Base-by-base conservation (phyloP, 805 yeast genomes). In the Barnettozyma sp. region DNA sequence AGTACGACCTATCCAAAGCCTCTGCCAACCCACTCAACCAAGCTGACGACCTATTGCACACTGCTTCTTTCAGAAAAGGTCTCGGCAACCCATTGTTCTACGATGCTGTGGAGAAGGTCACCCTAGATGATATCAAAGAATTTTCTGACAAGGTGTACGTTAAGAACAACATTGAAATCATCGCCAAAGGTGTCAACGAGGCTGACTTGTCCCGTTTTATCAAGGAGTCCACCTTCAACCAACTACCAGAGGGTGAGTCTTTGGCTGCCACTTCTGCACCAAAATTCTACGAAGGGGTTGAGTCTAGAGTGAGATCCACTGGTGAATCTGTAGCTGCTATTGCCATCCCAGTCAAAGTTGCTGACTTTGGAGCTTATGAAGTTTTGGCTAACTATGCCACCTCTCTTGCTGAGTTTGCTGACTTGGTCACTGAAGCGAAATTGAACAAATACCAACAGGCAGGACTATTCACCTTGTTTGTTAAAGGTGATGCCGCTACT, bases 11-110 rank as follows among this genome's bases (percentile, higher is more conserved):
- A 46, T 57, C 65, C n/a, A 62, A 65, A 31, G 78, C 81, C 25
- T 55, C 63, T 39, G 52, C 67, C 12, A 61, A 68, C 49, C 71
- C 85, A 40, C 59, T 63, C 41, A 71, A 67, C 59, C 65, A 67
- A 43, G 94, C 92, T 28, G 60, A 77, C 43, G 96, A 87, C 64
- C 73, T 77, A 48, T 74, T 86, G 56, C 90, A 84, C 66, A 75
- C 76, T 50, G 65, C 78, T 42, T 76, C 94, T 34, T 92, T 82
- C 77, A 83, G 92, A 71, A 68, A 63, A 43, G 97, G 95, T 37
- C 76, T 84, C 54, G 97, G 96, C 55, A 76, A 80, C 63, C 81
- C 95, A 46, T 70, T 85, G 53, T 71, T 71, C 59, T 84, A 73
- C 58, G 82, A 82, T 59, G 82, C 84, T 43, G 70, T 72, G 45